Evolutionary conservation across 1,284 basidiomycete species (phyloP), one percentile per base, ranked within the genome.

Genomic region (Entoloma clypeatum): DNA sequence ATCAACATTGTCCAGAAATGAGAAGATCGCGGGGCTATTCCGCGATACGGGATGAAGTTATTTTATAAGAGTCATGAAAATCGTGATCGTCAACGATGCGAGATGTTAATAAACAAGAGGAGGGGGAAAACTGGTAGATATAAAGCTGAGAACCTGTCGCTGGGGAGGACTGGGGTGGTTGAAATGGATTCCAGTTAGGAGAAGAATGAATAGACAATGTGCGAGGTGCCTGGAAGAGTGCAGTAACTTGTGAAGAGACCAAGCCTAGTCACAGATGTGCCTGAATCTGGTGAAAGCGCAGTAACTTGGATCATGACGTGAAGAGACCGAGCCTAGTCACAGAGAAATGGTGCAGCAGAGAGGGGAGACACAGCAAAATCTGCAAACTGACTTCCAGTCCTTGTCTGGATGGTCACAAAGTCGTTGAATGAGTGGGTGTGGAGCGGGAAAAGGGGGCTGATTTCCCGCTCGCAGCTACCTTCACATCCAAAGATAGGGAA

Each of bases 331-430:
- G 37, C 45, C 64, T 59, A 77, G 51, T 72, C 71, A 54, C 71
- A 68, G 46, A 77, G 63, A 45, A 64, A 54, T 28, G 69, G 67
- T 10, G 68, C 61, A 28, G 65, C 69, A 17, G 71, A 72, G 36
- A 75, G 72, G 26, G 72, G 70, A 24, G 72, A 74, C 41, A 70
- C 65, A 36, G 68, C 64, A 52, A 76, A 71, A 52, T 75, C 71
- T 39, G 72, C 71, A 47, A 74, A 76, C 43, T 65, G 63, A 38
- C 51, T 48, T 9, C 48, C 33, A 22, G 45, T 36, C 35, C 64
- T 60, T 49, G 52, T 55, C 46, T 59, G 51, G 40, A 57, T 50
- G 40, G 62, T 61, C 36, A 64, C 45, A 45, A 59, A 58, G 53
- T 64, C 65, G 28, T 49, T 52, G 50, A 64, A 62, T 18, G 69